Evolutionary conservation across 2,329 filamentous ascomycete species (phyloP).

Genomic region (Fusarium pseudograminearum): DNA sequence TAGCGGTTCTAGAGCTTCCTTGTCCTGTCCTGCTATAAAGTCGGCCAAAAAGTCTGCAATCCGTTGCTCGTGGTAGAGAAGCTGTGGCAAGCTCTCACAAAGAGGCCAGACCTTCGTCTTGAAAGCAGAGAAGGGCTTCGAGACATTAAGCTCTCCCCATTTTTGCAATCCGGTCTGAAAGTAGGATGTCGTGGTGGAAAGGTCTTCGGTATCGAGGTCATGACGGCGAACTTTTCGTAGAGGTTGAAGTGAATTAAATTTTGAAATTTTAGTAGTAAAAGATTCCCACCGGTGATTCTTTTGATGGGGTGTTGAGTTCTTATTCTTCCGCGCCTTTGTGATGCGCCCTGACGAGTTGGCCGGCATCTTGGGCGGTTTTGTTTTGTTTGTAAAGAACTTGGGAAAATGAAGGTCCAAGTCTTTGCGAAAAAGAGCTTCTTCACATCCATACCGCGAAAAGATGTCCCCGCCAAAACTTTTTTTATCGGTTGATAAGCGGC

Average conservation of each 20-base stretch:
- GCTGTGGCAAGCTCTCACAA: constrained; percentile 90
- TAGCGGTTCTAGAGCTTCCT: constrained; percentile 84
- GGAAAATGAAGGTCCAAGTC: constrained; percentile 38
- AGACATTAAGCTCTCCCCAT: constrained; percentile 93
- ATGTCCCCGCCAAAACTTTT: constrained; percentile 51
- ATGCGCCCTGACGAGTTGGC: constrained; percentile 74
- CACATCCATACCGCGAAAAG: constrained; percentile 27
- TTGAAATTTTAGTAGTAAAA: constrained; percentile 89
- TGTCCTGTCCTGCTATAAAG: constrained; percentile 82
- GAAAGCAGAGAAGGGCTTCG: constrained; percentile 83
- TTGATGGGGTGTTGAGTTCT: constrained; percentile 77
- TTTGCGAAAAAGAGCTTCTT: constrained; percentile 43
- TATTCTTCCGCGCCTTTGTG: constrained; percentile 76
- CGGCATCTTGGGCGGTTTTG: constrained; percentile 65
- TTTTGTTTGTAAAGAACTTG: constrained; percentile 37
- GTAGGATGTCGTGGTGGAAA: constrained; percentile 83
- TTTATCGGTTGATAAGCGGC: constrained; percentile 52
- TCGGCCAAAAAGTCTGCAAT: constrained; percentile 83
- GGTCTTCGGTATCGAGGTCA: constrained; percentile 83
- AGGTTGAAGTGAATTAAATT: constrained; percentile 89
- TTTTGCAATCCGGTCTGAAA: constrained; percentile 84
- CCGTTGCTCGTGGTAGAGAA: constrained; percentile 88
- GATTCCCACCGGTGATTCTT: constrained; percentile 92
- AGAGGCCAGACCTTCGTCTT: constrained; percentile 78
- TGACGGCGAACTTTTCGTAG: constrained; percentile 89